Evolutionary conservation across 208 protist genomes (phyloP).

Genomic region (Trypanosoma cruzi): DNA sequence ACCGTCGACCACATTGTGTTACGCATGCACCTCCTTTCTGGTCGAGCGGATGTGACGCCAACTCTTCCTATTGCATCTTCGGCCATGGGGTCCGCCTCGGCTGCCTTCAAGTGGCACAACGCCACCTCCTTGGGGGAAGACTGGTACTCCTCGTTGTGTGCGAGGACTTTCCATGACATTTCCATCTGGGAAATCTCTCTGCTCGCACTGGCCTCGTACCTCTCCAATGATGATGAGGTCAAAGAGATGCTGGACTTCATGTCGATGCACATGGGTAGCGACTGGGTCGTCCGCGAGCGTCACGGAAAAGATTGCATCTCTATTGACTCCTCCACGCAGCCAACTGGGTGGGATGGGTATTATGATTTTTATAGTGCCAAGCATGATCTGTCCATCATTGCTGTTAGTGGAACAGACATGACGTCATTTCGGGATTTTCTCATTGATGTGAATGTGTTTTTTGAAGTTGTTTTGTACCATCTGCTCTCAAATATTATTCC

Average conservation of each 20-base stretch:
- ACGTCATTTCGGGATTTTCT: constrained; percentile 75
- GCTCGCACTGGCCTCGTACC: constrained; percentile 62
- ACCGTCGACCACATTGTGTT: constrained; percentile 84
- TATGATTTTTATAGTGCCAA: constrained; percentile 73
- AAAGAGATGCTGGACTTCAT: constrained; percentile 64
- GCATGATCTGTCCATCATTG: constrained; percentile 61
- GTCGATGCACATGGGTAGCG: constrained; percentile 57
- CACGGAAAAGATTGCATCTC: constrained; percentile 47
- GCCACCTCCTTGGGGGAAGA: constrained; percentile 47
- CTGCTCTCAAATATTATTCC: constrained; percentile 63
- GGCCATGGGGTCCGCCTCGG: constrained; percentile 29
- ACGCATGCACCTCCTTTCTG: constrained; percentile 67
- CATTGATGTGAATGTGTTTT: constrained; percentile 80
- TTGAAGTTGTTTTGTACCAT: constrained; percentile 77
- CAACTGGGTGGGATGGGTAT: constrained; percentile 65
- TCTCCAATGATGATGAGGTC: constrained; percentile 61
- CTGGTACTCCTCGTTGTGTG: constrained; percentile 79
- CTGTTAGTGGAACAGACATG: constrained; percentile 76
- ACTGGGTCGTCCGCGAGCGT: constrained; percentile 65
- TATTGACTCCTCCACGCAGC: constrained; percentile 43
- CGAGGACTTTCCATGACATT: constrained; percentile 53
- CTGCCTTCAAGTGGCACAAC: constrained; percentile 61
- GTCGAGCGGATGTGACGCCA: constrained; percentile 1
- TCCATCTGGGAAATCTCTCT: constrained; percentile 74
- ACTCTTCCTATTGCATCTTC: constrained; percentile 12